Evolutionary conservation across 805 yeast species (phyloP), one percentile per base, ranked within the genome.

Genomic region (Debaryomyces maramus): DNA sequence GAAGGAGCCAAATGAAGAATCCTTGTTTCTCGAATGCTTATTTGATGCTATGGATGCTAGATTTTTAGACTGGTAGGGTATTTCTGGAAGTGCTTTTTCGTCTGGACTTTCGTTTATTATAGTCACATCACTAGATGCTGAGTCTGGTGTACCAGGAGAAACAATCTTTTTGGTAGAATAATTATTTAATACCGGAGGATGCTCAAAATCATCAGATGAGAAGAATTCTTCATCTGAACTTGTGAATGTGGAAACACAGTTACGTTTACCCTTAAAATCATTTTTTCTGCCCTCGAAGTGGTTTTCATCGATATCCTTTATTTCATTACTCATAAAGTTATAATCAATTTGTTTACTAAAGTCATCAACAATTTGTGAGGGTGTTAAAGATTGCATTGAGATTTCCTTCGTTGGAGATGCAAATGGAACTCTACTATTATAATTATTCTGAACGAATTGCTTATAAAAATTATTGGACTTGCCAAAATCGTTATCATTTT

Each of bases 221-320:
- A 44, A 64, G 43, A 52, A 63, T 45, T 65, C 70, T 3, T 63
- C 67, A 14, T 62, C 68, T 9, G 67, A 53, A 19, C 56, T 56
- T 16, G 51, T 44, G 7, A 39, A 17, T n/a, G 13, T 15, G 13
- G 28, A 24, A 10, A 24, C 11, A 24, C 13, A 6, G 13, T 24
- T 24, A n/a, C 13, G 28, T 3, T 6, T n/a, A 15, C 10, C 9
- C 6, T n/a, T 3, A n/a, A n/a, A n/a, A 6, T 24, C 13, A 10
- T 10, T 24, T 6, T 6, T n/a, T n/a, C 13, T 24, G 13, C 5
- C 4, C 28, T 3, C 15, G 11, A n/a, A 2, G 4, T n/a, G 11
- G 13, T 7, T 24, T 24, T 24, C 28, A 24, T 24, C 13, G 6
- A 24, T n/a, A 10, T 2, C 13, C 6, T 6, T 13, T n/a, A 10